Evolutionary conservation across 192 early-diverging fungal genomes (phyloP).

Genomic region (Backusella liffmaniae): DNA sequence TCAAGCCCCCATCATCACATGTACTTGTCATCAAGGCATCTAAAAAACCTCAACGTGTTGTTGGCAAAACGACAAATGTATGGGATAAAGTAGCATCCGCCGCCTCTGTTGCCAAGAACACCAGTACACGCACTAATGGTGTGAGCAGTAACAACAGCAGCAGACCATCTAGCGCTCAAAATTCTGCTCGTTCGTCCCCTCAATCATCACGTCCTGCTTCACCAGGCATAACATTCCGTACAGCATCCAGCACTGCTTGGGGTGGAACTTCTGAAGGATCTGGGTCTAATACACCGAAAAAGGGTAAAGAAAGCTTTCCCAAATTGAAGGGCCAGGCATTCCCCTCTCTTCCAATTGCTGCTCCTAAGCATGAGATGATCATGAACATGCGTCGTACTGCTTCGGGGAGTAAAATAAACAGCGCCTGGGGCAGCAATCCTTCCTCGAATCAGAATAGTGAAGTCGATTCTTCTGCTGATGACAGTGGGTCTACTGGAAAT

Average conservation of each 20-base stretch:
- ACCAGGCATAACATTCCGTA: constrained; percentile 16
- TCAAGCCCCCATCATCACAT: constrained; percentile 44
- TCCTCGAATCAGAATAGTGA: neutral
- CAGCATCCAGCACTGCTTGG: constrained; percentile 12
- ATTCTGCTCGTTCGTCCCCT: constrained; percentile 19
- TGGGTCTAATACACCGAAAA: neutral
- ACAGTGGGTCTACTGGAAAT: neutral
- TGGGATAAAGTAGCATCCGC: constrained; percentile 48
- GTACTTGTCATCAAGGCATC: constrained; percentile 72
- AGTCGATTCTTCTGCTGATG: neutral
- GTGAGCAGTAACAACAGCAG: neutral
- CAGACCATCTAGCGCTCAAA: constrained; percentile 19
- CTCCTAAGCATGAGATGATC: constrained; percentile 27
- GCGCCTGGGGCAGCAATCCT: neutral
- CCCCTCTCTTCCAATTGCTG: constrained; percentile 30
- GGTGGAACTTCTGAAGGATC: constrained; percentile 15
- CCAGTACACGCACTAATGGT: neutral
- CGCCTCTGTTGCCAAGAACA: constrained; percentile 19
- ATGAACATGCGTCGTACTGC: constrained; percentile 28
- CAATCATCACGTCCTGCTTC: constrained; percentile 6
- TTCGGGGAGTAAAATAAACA: neutral
- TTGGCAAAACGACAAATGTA: constrained; percentile 33
- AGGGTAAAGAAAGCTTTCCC: neutral
- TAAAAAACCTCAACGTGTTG: constrained; percentile 19
- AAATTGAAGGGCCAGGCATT: constrained; percentile 18